Evolutionary conservation across 2,329 filamentous ascomycete species (phyloP).

Genomic region (Exophiala sp.): DNA sequence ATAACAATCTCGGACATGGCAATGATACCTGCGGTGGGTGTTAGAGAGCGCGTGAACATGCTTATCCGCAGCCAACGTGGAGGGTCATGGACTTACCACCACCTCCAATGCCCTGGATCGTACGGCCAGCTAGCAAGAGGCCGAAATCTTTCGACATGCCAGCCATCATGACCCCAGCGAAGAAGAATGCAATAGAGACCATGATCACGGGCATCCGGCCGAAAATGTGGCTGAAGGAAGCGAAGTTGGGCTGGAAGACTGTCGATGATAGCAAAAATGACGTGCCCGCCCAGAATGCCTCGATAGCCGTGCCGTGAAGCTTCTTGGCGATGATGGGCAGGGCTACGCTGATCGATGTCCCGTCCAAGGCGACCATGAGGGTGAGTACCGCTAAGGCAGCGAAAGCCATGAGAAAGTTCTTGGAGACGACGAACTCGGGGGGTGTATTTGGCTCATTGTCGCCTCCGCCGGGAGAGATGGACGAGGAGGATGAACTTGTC

Average conservation of each 20-base stretch:
- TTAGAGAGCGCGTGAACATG: not conserved
- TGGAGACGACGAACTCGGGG: slow-evolving; percentile 20
- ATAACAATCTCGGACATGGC: slow-evolving; percentile 40
- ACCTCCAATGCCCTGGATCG: slow-evolving; percentile 43
- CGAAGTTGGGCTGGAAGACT: slow-evolving; percentile 49
- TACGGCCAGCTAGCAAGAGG: slow-evolving; percentile 41
- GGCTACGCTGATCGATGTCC: slow-evolving; percentile 59
- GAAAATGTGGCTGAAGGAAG: slow-evolving; percentile 45
- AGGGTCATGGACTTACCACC: slow-evolving; percentile 32
- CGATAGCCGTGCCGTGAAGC: slow-evolving; percentile 49
- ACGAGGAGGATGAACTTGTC: slow-evolving; percentile 14
- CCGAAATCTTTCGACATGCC: slow-evolving; percentile 40
- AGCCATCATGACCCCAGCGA: slow-evolving; percentile 41
- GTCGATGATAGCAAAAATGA: slow-evolving; percentile 63
- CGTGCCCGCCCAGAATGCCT: slow-evolving; percentile 67
- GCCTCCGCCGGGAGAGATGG: slow-evolving; percentile 11
- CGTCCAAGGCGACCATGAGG: slow-evolving; percentile 59
- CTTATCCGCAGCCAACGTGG: not conserved
- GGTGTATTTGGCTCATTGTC: slow-evolving; percentile 5
- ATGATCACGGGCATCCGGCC: slow-evolving; percentile 42
- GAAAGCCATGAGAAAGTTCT: slow-evolving; percentile 45
- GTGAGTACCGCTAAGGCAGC: slow-evolving; percentile 50
- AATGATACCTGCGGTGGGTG: slow-evolving; percentile 1
- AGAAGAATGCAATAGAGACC: slow-evolving; percentile 39
- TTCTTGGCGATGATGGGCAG: slow-evolving; percentile 45